These are phyloP conservation scores for Hortiboletus campestris DNA, from an alignment of 768 basidiomycete genomes.

Conservation along the genomic window DNA sequence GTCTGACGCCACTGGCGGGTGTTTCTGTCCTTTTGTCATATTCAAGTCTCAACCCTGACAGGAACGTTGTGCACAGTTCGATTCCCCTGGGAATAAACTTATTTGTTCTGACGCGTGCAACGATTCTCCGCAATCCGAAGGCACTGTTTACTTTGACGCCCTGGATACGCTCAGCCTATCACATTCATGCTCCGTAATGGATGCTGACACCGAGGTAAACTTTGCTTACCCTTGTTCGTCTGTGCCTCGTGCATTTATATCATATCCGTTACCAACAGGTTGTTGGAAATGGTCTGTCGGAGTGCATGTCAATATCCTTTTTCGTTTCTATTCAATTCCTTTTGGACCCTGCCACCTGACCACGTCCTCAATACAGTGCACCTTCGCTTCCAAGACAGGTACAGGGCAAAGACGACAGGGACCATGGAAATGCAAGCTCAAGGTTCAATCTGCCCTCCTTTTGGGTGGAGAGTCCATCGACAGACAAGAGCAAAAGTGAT, in stretches of 20 bases:
- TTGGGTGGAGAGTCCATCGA: conserved; percentile 17
- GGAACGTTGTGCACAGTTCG: conserved; percentile 5
- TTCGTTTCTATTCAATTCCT: conserved; percentile 5
- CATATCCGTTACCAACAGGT: conserved; percentile 1
- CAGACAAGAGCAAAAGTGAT: conserved; percentile 1
- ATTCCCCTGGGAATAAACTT: neutral
- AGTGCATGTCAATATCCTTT: conserved; percentile 14
- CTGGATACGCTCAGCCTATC: conserved; percentile 15
- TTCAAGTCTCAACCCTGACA: conserved; percentile 5
- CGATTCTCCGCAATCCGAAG: conserved; percentile 9
- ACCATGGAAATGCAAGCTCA: conserved; percentile 8
- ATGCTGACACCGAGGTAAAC: conserved; percentile 11
- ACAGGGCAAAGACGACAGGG: neutral
- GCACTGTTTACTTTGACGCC: conserved; percentile 27
- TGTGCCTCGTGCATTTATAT: neutral
- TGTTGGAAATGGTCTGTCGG: conserved; percentile 7
- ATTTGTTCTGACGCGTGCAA: neutral
- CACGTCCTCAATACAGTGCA: conserved; percentile 4
- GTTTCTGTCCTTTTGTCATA: neutral
- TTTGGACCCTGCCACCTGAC: conserved; percentile 10
- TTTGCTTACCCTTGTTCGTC: neutral
- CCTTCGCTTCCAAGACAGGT: conserved; percentile 8
- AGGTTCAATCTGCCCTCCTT: conserved; percentile 19
- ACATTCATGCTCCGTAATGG: conserved; percentile 1
- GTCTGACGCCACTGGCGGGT: neutral